phyloP scores from a whole-genome alignment of 352 stramenopile genomes.

The Halophytophthora batemanensis region DNA sequence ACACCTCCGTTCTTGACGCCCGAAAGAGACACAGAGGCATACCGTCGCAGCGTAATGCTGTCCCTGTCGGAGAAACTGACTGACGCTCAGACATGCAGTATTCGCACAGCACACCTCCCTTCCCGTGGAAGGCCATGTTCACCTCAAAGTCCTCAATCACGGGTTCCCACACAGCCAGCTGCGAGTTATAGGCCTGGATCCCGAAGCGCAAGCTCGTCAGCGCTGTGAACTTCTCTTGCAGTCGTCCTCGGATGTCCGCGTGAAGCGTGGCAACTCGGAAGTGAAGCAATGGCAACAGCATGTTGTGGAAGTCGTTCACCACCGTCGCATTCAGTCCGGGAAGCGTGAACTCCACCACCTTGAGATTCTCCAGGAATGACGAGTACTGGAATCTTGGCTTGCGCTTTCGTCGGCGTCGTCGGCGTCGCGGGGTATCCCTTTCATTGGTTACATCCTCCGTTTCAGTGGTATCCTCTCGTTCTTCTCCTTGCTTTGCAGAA shows the following conservation, averaged over 20 bases:
- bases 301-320: slow-evolving; percentile 88
- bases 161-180: slow-evolving; percentile 82
- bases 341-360: slow-evolving; percentile 73
- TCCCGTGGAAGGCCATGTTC: slow-evolving; percentile 64
- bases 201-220: slow-evolving; percentile 62
- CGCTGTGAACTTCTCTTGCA: slow-evolving; percentile 61
- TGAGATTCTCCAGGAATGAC: slow-evolving; percentile 58
- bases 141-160: slow-evolving; percentile 84
- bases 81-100: slow-evolving; percentile 77
- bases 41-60: slow-evolving; percentile 53
- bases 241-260: slow-evolving; percentile 55
- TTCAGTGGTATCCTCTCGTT: slow-evolving; percentile 2
- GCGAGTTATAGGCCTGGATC: slow-evolving; percentile 85
- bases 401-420: slow-evolving; percentile 19
- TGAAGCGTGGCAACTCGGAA: slow-evolving; percentile 69
- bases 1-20: slow-evolving; percentile 58
- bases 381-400: slow-evolving; percentile 18
- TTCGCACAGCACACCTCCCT: slow-evolving; percentile 69
- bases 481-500: slow-evolving; percentile 5
- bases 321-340: slow-evolving; percentile 78
- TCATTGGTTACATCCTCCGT: slow-evolving; percentile 14
- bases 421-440: slow-evolving; percentile 3
- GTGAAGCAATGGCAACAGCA: slow-evolving; percentile 78
- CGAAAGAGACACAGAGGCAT: slow-evolving; percentile 76
- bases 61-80: slow-evolving; percentile 54